phyloP scores from a whole-genome alignment of 2,329 filamentous ascomycete genomes.

The Ceratocystis ficicola region DNA sequence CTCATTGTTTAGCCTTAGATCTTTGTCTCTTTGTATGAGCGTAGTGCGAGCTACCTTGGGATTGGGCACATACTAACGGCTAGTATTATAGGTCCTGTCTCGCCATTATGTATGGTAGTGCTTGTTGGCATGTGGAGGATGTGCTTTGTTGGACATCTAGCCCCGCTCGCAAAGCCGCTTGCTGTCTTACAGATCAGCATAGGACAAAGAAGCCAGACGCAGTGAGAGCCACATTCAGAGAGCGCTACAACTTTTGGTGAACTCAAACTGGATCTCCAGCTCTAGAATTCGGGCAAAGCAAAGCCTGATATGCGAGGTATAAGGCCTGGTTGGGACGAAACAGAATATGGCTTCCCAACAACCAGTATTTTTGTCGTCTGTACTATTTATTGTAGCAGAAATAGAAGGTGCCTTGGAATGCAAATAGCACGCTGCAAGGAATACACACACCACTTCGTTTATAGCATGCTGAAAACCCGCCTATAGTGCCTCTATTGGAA shows the following conservation, averaged over 20 bases:
- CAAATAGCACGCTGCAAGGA: too few species aligned
- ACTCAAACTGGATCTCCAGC: too few species aligned
- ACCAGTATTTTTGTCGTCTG: too few species aligned
- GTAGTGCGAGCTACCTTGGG: neutral
- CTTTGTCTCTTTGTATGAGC: neutral
- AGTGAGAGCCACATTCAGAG: neutral
- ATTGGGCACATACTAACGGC: neutral
- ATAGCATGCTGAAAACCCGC: neutral
- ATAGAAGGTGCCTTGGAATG: too few species aligned
- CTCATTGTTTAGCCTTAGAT: neutral
- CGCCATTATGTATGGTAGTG: neutral
- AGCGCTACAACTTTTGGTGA: too few species aligned
- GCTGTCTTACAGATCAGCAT: neutral
- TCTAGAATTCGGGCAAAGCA: too few species aligned
- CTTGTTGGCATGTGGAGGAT: constrained; percentile 1
- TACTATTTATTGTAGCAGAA: too few species aligned
- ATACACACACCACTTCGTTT: too few species aligned
- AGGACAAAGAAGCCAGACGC: too few species aligned
- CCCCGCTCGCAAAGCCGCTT: constrained; percentile 1
- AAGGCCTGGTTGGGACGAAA: too few species aligned
- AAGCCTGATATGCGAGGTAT: too few species aligned
- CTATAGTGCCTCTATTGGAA: neutral
- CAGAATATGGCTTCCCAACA: too few species aligned
- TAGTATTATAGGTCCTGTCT: neutral
- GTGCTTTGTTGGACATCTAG: constrained; percentile 8